Evolutionary conservation across 305 asterid species (phyloP).

Genomic region (Fraxinus ornus): DNA sequence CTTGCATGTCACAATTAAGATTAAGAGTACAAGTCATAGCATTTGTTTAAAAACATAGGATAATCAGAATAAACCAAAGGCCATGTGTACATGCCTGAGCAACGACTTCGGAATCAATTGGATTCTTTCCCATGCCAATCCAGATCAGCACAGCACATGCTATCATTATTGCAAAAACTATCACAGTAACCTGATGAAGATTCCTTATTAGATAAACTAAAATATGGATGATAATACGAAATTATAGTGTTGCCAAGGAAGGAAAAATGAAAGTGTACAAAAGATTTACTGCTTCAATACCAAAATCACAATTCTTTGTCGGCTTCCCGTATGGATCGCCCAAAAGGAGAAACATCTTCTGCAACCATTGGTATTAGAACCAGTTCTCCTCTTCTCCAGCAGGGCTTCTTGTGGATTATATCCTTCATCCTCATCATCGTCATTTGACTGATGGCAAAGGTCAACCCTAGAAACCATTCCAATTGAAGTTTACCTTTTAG

Average conservation of each 20-base stretch:
- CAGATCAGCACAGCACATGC: slow-evolving; percentile 77
- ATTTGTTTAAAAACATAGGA: background rate
- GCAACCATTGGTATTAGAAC: slow-evolving; percentile 34
- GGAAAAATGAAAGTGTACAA: slow-evolving; percentile 1
- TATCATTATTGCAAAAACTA: slow-evolving; percentile 65
- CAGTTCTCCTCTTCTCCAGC: slow-evolving; percentile 56
- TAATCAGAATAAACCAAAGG: background rate
- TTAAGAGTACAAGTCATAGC: background rate
- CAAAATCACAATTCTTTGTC: slow-evolving; percentile 85
- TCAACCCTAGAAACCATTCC: slow-evolving; percentile 75
- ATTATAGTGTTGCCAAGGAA: slow-evolving; percentile 14
- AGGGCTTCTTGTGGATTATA: slow-evolving; percentile 58
- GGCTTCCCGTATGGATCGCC: slow-evolving; percentile 65
- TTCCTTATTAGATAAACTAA: slow-evolving; percentile 18
- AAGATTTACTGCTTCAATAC: slow-evolving; percentile 33
- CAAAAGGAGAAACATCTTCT: slow-evolving; percentile 65
- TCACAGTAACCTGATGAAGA: slow-evolving; percentile 59
- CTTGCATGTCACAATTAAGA: background rate
- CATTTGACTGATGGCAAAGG: slow-evolving; percentile 87
- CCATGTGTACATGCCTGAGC: slow-evolving; percentile 63
- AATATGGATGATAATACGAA: slow-evolving; percentile 6
- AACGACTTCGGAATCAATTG: slow-evolving; percentile 60
- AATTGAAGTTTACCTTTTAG: slow-evolving; percentile 13
- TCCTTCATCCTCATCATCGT: slow-evolving; percentile 83
- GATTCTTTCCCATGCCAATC: slow-evolving; percentile 66